Conservation (phyloP, 352 stramenopile genomes). For the Phytopythium helicoides region DNA sequence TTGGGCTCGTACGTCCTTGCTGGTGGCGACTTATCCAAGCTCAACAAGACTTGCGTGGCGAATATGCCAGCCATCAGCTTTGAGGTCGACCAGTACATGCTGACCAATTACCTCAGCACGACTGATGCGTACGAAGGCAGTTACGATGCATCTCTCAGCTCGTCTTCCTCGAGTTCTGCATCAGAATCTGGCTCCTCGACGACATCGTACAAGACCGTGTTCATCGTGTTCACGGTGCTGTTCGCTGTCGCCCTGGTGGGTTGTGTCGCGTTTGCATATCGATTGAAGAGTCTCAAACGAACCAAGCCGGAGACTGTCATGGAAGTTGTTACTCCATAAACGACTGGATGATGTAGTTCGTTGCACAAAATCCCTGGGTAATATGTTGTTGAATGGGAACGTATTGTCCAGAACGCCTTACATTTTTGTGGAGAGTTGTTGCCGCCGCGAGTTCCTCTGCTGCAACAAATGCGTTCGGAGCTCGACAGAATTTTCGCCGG, state of each 20-base stretch:
- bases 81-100: constrained; percentile 10
- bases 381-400: too few relatives aligned
- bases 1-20: constrained; percentile 39
- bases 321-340: constrained; percentile 12
- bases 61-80: constrained; percentile 31
- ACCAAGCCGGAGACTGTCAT: constrained; percentile 13
- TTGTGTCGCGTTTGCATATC: constrained; percentile 23
- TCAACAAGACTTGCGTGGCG: constrained; percentile 43
- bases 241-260: constrained; percentile 26
- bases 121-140: too few relatives aligned
- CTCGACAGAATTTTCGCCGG: too few relatives aligned
- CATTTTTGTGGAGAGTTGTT: too few relatives aligned
- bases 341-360: too few relatives aligned
- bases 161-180: constrained; percentile 19
- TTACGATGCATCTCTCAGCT: constrained; percentile 17
- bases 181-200: constrained; percentile 12
- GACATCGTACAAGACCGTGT: constrained; percentile 24
- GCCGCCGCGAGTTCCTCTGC: too few relatives aligned
- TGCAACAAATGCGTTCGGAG: too few relatives aligned
- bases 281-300: constrained; percentile 18
- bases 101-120: constrained; percentile 33
- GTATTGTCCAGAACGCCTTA: too few relatives aligned
- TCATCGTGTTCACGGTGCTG: too few relatives aligned
- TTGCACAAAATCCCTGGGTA: too few relatives aligned
- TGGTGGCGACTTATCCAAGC: constrained; percentile 22